These are phyloP conservation scores for Ephemerocybe angulata DNA, from an alignment of 768 basidiomycete genomes.

Conservation along the genomic window DNA sequence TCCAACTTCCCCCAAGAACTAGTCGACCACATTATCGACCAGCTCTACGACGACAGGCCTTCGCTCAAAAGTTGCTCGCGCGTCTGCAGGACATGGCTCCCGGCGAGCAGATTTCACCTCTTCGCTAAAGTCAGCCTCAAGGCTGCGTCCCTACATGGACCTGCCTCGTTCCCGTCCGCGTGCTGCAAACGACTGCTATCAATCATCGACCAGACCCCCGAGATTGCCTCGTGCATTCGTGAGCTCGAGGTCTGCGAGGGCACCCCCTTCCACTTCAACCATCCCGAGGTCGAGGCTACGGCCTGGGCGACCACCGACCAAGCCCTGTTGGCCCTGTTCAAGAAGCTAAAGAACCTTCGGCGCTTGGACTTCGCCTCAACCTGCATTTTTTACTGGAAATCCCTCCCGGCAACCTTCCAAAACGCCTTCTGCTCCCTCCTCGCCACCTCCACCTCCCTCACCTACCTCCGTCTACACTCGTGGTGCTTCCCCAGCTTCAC, in stretches of 20 bases:
- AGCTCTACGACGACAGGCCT: constrained; percentile 33
- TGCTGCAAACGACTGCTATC: constrained; percentile 34
- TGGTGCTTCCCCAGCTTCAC: constrained; percentile 37
- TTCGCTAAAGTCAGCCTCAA: constrained; percentile 39
- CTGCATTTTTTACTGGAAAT: constrained; percentile 33
- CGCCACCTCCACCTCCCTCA: constrained; percentile 27
- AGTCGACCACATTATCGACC: constrained; percentile 45
- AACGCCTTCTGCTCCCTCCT: constrained; percentile 34
- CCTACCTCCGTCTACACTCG: constrained; percentile 36
- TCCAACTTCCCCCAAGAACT: constrained; percentile 40
- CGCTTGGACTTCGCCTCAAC: constrained; percentile 37
- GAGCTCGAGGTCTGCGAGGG: constrained; percentile 40
- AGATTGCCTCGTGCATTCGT: constrained; percentile 31
- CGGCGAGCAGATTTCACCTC: constrained; percentile 35
- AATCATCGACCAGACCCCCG: constrained; percentile 30
- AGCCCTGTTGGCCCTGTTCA: constrained; percentile 34
- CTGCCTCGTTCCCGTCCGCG: constrained; percentile 25
- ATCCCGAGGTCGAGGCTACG: constrained; percentile 26
- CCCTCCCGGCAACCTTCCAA: constrained; percentile 32
- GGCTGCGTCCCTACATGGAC: constrained; percentile 23
- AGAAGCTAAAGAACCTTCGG: constrained; percentile 32
- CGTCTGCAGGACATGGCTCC: constrained; percentile 38
- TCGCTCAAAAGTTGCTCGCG: constrained; percentile 32
- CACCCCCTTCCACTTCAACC: constrained; percentile 27
- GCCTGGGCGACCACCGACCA: constrained; percentile 39